Conservation (phyloP, 495 filamentous ascomycete genomes). For the Polyplosphaeria fusca region DNA sequence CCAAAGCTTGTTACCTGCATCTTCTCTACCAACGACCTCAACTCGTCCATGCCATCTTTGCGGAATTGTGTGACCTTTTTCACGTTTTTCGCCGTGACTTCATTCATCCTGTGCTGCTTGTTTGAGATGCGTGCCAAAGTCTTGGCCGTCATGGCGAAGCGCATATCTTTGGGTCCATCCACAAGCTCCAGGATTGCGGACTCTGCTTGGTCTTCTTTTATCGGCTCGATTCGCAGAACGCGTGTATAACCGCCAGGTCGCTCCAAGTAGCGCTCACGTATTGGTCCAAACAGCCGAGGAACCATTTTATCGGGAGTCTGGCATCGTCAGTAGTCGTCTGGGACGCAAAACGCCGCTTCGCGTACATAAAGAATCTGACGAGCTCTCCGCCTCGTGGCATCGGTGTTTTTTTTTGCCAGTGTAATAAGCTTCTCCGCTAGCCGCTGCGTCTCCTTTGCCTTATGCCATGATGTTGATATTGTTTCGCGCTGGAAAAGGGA, state of each 20-base stretch:
- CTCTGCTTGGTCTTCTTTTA: constrained; percentile 71
- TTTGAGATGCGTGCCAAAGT: constrained; percentile 64
- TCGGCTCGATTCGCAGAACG: constrained; percentile 78
- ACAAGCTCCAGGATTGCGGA: constrained; percentile 94
- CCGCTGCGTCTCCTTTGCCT: constrained; percentile 93
- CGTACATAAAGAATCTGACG: constrained; percentile 78
- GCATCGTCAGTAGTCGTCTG: constrained; percentile 1
- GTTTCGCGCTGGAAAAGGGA: constrained; percentile 90
- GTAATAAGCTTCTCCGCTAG: constrained; percentile 93
- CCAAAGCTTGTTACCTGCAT: constrained; percentile 44
- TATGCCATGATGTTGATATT: constrained; percentile 90
- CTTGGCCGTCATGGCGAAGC: constrained; percentile 86
- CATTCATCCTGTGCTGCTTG: constrained; percentile 48
- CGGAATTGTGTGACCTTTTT: constrained; percentile 81
- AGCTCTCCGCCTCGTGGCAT: constrained; percentile 64
- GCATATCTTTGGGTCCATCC: constrained; percentile 91
- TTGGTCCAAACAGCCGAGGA: constrained; percentile 81
- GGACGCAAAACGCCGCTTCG: background rate
- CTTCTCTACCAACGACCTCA: constrained; percentile 69
- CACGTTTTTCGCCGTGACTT: constrained; percentile 73
- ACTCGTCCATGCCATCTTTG: constrained; percentile 57
- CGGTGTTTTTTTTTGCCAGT: constrained; percentile 83
- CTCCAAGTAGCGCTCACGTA: constrained; percentile 73
- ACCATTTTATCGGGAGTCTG: constrained; percentile 48
- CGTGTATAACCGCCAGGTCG: constrained; percentile 92